Evolutionary conservation across 768 basidiomycete genomes (phyloP), one percentile per base, ranked within the genome.

Genomic region (Suillus spraguei): DNA sequence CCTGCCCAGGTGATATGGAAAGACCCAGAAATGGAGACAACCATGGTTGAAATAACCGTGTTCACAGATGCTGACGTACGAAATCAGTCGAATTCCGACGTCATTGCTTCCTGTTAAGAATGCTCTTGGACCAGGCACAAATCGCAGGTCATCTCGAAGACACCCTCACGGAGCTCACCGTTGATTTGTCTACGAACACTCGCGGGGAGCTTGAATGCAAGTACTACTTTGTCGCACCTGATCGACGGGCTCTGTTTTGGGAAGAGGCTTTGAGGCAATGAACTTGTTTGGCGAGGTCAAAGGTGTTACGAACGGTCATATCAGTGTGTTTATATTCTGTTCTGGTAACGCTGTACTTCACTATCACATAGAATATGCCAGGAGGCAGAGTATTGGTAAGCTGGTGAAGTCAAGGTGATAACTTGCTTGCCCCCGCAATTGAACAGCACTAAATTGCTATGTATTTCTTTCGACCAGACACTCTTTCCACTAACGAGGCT

Each of bases 151-250:
- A 36, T 7, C 53, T 55, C 9, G 53, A 55, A 36, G 53, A 36
- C 13, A 55, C 53, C n/a, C 53, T 55, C n/a, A 55, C 35, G 3
- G 53, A 55, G n/a, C 53, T 55, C n/a, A 55, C 53, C 6, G 35
- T 55, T 22, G 53, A 55, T 16, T 55, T 55, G 8, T 55, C 13
- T 14, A 55, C 35, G 9, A 55, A 55, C 7, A 14, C n/a, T 36
- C 13, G 8, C 1, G 53, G 53, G n/a, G 35, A 36, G n/a, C 35
- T 36, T 14, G 53, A 55, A 55, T 55, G 53, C 35, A 36, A 14
- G n/a, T 55, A 55, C n/a, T 55, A 55, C 14, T 55, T 55, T 36
- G 53, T 55, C 13, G 53, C 53, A 36, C 53, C 53, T 55, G 53
- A 55, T 36, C 53, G 7, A n/a, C 33, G 53, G 13, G 35, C 14